Evolutionary conservation across 306 rosid species (phyloP).

Genomic region (Dicorynia guianensis): DNA sequence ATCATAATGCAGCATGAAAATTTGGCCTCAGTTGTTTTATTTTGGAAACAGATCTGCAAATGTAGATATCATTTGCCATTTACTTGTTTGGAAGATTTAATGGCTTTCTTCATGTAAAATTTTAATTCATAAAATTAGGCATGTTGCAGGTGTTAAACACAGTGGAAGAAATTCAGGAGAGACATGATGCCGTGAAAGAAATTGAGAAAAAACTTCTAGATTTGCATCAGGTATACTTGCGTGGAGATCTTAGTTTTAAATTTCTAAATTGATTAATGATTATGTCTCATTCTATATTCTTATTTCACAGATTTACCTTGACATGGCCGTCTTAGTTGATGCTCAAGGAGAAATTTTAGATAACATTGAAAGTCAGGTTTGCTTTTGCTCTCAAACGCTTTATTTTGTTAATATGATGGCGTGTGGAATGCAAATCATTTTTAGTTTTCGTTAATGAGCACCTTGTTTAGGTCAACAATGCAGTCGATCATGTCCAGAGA

Average conservation of each 20-base stretch:
- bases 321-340: conserved; percentile 93
- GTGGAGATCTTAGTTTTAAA: conserved; percentile 1
- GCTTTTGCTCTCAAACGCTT: conserved; percentile 37
- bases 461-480: conserved; percentile 72
- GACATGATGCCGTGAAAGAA: conserved; percentile 91
- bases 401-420: conserved; percentile 32
- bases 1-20: not conserved
- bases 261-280: conserved; percentile 3
- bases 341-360: conserved; percentile 93
- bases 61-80: conserved; percentile 6
- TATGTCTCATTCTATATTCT: conserved; percentile 25
- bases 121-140: conserved; percentile 25
- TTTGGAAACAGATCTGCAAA: conserved; percentile 27
- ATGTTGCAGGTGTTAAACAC: conserved; percentile 77
- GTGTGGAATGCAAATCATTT: conserved; percentile 36
- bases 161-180: conserved; percentile 94
- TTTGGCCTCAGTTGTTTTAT: conserved; percentile 13
- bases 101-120: conserved; percentile 8
- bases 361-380: conserved; percentile 96
- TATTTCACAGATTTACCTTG: conserved; percentile 79
- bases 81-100: conserved; percentile 19
- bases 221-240: conserved; percentile 81
- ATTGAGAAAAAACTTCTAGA: conserved; percentile 94
- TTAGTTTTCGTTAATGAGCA: conserved; percentile 53
- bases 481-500: conserved; percentile 79